These are phyloP conservation scores for Pleurotus giganteus DNA, from an alignment of 768 basidiomycete genomes.

Conservation along the genomic window DNA sequence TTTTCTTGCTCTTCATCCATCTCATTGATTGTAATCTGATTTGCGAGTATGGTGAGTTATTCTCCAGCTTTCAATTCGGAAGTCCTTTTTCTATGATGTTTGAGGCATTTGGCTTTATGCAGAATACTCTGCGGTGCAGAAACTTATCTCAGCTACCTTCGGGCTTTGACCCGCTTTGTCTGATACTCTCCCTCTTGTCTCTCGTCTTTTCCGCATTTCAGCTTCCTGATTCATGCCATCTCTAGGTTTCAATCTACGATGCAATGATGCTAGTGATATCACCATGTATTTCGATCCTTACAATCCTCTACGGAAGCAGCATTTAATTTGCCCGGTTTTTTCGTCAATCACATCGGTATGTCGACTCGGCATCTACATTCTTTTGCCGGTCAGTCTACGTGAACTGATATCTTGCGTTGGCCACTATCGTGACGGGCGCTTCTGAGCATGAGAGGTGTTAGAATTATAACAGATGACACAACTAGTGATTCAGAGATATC, in stretches of 20 bases:
- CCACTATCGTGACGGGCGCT: no score
- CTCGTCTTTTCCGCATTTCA: not conserved
- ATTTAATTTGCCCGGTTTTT: no score
- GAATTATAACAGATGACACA: no score
- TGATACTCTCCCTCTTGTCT: conserved; percentile 9
- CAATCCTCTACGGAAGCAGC: no score
- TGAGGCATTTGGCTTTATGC: conserved; percentile 10
- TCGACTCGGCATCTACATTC: no score
- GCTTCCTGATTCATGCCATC: not conserved
- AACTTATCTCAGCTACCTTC: conserved; percentile 63
- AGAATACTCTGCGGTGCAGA: conserved; percentile 47
- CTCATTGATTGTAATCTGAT: not conserved
- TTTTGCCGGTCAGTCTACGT: no score
- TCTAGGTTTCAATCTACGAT: no score
- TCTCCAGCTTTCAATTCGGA: not conserved
- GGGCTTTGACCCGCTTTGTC: conserved; percentile 34
- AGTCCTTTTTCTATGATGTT: conserved; percentile 8
- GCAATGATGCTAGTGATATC: no score
- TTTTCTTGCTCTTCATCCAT: not conserved
- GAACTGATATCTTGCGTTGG: no score
- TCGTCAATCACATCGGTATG: no score
- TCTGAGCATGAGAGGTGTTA: no score
- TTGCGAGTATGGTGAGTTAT: not conserved
- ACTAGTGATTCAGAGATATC: not conserved
- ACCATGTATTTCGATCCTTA: not conserved